Evolutionary conservation across 2,329 filamentous ascomycete genomes (phyloP).

Genomic region (Pyrenophora graminea): DNA sequence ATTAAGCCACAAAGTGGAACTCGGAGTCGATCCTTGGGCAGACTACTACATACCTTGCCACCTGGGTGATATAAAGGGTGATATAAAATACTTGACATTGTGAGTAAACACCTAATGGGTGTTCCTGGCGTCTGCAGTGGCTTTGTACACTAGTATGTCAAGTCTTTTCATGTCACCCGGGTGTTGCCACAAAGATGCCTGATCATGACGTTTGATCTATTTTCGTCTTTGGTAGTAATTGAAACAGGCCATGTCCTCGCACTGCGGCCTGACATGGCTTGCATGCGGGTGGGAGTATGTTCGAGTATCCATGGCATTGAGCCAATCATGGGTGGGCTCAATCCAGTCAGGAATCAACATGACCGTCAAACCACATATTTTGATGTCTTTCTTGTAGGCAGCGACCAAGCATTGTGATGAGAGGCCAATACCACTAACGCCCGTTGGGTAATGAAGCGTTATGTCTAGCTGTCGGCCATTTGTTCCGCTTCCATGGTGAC

Average conservation of each 20-base stretch:
- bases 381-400: not conserved
- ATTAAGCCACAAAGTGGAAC: too few relatives aligned
- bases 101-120: too few relatives aligned
- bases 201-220: not conserved
- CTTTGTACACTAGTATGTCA: too few relatives aligned
- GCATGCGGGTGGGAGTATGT: slow-evolving; percentile 21
- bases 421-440: not conserved
- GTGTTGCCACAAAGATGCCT: too few relatives aligned
- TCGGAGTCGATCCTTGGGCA: too few relatives aligned
- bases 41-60: too few relatives aligned
- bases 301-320: slow-evolving; percentile 23
- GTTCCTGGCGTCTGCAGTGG: too few relatives aligned
- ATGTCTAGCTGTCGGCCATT: not conserved
- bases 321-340: slow-evolving; percentile 21
- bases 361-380: not conserved
- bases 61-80: too few relatives aligned
- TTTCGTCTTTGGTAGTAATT: not conserved
- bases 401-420: not conserved
- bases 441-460: not conserved
- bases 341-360: not conserved
- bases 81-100: too few relatives aligned
- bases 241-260: slow-evolving; percentile 11
- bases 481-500: not conserved
- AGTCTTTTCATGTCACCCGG: too few relatives aligned
- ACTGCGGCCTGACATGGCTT: slow-evolving; percentile 20